These are phyloP conservation scores for Gynostemma pentaphyllum DNA, from an alignment of 306 rosid species.

Conservation along the genomic window DNA sequence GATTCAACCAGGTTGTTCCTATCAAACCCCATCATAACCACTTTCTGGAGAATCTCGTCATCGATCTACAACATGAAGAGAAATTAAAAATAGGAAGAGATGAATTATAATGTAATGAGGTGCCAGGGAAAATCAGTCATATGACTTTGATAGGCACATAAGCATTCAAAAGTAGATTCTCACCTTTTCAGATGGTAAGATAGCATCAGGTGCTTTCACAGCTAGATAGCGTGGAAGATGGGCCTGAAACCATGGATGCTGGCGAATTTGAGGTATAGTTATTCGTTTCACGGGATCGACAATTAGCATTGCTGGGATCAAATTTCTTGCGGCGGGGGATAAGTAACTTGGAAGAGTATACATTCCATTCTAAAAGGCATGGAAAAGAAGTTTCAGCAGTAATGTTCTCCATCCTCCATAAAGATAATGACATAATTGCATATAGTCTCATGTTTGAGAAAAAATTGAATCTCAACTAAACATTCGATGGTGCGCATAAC, in stretches of 20 bases:
- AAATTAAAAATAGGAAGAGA: background rate
- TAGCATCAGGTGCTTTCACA: slow-evolving; percentile 76
- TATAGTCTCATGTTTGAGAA: no score
- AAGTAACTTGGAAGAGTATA: slow-evolving; percentile 88
- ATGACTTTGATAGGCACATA: no score
- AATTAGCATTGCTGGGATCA: slow-evolving; percentile 82
- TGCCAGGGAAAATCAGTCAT: no score
- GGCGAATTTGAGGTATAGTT: slow-evolving; percentile 86
- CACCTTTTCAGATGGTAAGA: slow-evolving; percentile 75
- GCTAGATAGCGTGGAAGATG: slow-evolving; percentile 91
- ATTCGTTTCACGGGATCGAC: slow-evolving; percentile 91
- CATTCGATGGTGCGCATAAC: background rate
- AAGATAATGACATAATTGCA: no score
- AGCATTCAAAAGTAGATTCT: background rate
- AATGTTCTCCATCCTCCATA: no score
- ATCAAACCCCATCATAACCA: slow-evolving; percentile 73
- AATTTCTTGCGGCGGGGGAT: slow-evolving; percentile 77
- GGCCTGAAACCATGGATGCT: slow-evolving; percentile 86
- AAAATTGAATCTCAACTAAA: background rate
- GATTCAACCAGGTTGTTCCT: slow-evolving; percentile 64
- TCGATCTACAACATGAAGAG: slow-evolving; percentile 55
- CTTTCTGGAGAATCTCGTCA: slow-evolving; percentile 77
- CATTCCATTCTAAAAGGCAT: slow-evolving; percentile 64
- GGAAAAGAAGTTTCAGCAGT: background rate
- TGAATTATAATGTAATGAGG: background rate